Percentiles rank a stretch among this genome's conserved stretches.
phyloP scores from a whole-genome alignment of 345 rosid genomes.

The Erysimum cheiranthoides region DNA sequence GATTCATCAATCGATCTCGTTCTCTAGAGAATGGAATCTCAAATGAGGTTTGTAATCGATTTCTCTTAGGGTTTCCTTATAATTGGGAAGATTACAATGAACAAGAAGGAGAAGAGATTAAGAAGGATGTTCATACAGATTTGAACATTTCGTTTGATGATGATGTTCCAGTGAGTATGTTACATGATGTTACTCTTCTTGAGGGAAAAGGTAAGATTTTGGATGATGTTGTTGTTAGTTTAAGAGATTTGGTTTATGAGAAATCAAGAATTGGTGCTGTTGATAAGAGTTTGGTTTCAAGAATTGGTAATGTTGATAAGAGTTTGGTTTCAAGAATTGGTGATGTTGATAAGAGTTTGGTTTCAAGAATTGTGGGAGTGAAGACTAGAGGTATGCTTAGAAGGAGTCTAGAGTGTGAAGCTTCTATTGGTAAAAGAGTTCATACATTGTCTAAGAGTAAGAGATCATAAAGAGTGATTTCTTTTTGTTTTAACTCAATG shows the following conservation, averaged over 20 bases:
- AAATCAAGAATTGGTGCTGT: not conserved
- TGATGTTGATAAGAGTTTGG: conserved; percentile 6
- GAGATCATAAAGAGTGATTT: not conserved
- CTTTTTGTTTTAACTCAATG: too few relatives aligned
- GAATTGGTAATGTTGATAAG: not conserved
- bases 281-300: not conserved
- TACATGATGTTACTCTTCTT: conserved; percentile 16
- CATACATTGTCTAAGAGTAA: not conserved
- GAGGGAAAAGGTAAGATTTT: conserved; percentile 11
- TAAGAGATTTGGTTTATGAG: conserved; percentile 31
- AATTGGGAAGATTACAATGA: conserved; percentile 30
- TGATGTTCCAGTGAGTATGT: conserved; percentile 39
- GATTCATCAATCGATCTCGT: conserved; percentile 22
- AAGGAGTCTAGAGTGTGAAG: conserved; percentile 7
- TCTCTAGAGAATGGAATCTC: conserved; percentile 31
- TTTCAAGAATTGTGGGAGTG: conserved; percentile 26
- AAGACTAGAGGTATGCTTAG: conserved; percentile 39
- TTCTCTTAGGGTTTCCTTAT: conserved; percentile 39
- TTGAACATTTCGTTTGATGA: conserved; percentile 26
- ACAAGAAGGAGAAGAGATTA: conserved; percentile 1
- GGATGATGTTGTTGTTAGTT: conserved; percentile 28
- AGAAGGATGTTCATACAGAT: not conserved
- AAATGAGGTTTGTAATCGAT: conserved; percentile 27
- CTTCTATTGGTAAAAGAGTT: conserved; percentile 18
- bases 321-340: conserved; percentile 3